Conservation (phyloP, 164 flowering plant genomes). For the Umbilicus rupestris region DNA sequence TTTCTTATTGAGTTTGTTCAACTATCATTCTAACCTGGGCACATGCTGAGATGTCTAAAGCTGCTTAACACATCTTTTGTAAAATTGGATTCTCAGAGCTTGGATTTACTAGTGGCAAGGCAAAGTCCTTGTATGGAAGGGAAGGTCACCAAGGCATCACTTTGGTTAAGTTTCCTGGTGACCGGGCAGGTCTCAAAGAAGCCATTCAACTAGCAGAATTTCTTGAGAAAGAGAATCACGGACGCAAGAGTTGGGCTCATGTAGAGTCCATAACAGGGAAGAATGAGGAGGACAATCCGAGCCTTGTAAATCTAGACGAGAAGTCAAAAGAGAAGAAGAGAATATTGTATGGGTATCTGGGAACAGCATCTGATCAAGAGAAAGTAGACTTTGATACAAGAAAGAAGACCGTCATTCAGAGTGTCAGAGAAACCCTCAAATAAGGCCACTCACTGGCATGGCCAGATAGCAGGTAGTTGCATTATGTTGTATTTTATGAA, state of each 20-base stretch:
- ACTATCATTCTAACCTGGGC: not conserved
- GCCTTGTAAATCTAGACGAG: conserved; percentile 60
- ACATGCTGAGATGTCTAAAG: not conserved
- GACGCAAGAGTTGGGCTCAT: conserved; percentile 66
- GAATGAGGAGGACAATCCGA: conserved; percentile 72
- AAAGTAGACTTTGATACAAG: conserved; percentile 74
- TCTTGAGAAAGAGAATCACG: conserved; percentile 76
- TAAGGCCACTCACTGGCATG: not conserved
- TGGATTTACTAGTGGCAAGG: conserved; percentile 72
- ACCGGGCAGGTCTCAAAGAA: conserved; percentile 59
- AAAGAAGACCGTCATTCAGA: conserved; percentile 60
- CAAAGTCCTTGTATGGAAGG: conserved; percentile 73
- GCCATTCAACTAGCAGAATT: conserved; percentile 58
- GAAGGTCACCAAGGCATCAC: conserved; percentile 87
- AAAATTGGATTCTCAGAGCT: conserved; percentile 47
- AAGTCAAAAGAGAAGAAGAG: conserved; percentile 64
- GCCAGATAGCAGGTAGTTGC: not conserved
- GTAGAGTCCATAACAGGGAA: conserved; percentile 34
- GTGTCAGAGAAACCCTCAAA: conserved; percentile 36
- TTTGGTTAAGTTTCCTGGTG: conserved; percentile 58
- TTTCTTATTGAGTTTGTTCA: not conserved
- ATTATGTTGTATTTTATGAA: not conserved
- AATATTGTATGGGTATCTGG: conserved; percentile 74
- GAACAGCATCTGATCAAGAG: conserved; percentile 63
- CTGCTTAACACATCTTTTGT: not conserved